Conservation (phyloP, 495 filamentous ascomycete species). For the Talaromyces proteolyticus region DNA sequence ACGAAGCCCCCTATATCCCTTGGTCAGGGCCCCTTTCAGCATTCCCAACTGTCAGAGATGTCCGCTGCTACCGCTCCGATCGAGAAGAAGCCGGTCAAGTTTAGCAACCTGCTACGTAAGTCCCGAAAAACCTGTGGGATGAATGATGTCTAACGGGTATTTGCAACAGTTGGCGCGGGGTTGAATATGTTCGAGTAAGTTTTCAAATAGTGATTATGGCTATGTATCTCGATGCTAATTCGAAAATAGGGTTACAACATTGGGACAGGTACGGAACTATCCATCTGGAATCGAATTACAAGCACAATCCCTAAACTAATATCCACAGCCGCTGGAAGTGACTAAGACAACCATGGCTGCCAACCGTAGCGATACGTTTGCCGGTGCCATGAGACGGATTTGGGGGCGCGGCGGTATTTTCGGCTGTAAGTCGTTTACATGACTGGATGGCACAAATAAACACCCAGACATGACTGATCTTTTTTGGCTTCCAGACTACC, state of each 20-base stretch:
- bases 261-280: slow-evolving; percentile 77
- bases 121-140: no score
- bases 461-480: background rate
- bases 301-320: slow-evolving; percentile 16
- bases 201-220: no score
- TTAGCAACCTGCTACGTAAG: slow-evolving; percentile 89
- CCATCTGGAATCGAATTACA: slow-evolving; percentile 9
- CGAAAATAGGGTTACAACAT: slow-evolving; percentile 66
- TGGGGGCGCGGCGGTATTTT: slow-evolving; percentile 92
- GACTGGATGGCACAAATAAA: background rate
- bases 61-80: slow-evolving; percentile 51
- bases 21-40: slow-evolving; percentile 80
- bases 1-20: slow-evolving; percentile 49
- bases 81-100: slow-evolving; percentile 99
- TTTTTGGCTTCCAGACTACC: slow-evolving; percentile 66
- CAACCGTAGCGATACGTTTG: slow-evolving; percentile 85
- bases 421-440: slow-evolving; percentile 69
- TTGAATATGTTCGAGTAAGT: slow-evolving; percentile 95
- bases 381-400: slow-evolving; percentile 72
- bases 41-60: slow-evolving; percentile 40
- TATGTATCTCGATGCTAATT: slow-evolving; percentile 8
- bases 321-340: slow-evolving; percentile 84
- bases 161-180: slow-evolving; percentile 69
- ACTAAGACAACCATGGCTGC: slow-evolving; percentile 99
- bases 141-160: background rate